Conservation (phyloP, 192 early-diverging fungal genomes). For the Pilaira anomala region DNA sequence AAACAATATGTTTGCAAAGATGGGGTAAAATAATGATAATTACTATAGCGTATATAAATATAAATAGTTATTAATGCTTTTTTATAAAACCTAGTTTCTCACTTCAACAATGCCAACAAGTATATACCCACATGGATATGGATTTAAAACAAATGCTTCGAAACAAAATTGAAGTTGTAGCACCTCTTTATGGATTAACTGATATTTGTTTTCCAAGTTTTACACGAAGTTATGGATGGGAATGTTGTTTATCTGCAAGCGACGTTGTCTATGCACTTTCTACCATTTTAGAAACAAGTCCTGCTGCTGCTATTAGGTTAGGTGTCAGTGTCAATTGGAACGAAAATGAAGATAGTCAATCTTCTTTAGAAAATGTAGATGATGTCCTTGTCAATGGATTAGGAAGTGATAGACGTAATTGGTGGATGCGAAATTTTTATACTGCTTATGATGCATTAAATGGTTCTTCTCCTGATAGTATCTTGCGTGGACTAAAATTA, state of each 20-base stretch:
- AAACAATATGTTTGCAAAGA: constrained; percentile 82
- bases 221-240: constrained; percentile 71
- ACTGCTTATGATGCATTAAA: constrained; percentile 85
- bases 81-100: constrained; percentile 58
- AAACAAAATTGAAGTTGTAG: constrained; percentile 61
- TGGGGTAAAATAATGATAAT: constrained; percentile 78
- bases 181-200: constrained; percentile 75
- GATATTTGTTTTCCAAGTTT: constrained; percentile 81
- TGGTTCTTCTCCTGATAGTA: constrained; percentile 2
- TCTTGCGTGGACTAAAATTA: constrained; percentile 62
- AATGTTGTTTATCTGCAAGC: constrained; percentile 61
- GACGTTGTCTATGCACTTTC: constrained; percentile 81
- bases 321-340: constrained; percentile 36
- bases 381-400: neutral
- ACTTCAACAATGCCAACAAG: constrained; percentile 70
- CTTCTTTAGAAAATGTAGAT: neutral
- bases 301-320: constrained; percentile 36
- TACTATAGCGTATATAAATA: neutral
- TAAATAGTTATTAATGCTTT: neutral
- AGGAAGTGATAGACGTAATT: constrained; percentile 20
- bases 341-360: constrained; percentile 30
- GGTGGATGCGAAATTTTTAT: constrained; percentile 84
- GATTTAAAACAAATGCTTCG: constrained; percentile 73
- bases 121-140: constrained; percentile 69
- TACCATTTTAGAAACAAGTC: constrained; percentile 62